Conservation (phyloP, 23 red algal genomes). For the Cyanidium caldarium region DNA sequence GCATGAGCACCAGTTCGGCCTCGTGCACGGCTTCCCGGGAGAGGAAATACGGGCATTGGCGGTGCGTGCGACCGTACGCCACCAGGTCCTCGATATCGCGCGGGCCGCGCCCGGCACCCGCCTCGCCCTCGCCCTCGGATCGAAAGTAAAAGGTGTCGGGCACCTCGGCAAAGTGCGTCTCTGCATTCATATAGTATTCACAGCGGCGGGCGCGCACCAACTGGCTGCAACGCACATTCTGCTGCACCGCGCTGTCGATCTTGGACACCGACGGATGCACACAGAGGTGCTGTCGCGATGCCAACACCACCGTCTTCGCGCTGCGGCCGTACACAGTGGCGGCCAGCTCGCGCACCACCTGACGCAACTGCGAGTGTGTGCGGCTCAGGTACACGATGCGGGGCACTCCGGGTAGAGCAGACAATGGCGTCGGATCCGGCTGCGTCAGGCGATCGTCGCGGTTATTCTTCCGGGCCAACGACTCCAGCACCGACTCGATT, state of each 20-base stretch:
- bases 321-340: conserved; percentile 39
- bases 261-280: conserved; percentile 44
- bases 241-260: conserved; percentile 10
- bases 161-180: conserved; percentile 2
- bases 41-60: conserved; percentile 79
- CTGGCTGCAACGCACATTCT: conserved; percentile 43
- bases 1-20: conserved; percentile 72
- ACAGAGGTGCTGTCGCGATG: conserved; percentile 72
- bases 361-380: conserved; percentile 76
- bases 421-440: no score
- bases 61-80: conserved; percentile 23
- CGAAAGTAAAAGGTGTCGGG: neutral
- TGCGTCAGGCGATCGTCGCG: no score
- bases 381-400: conserved; percentile 83
- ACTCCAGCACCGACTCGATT: neutral
- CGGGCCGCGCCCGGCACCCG: conserved; percentile 3
- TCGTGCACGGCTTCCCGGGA: conserved; percentile 33
- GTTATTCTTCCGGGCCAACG: neutral
- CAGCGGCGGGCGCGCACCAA: conserved; percentile 7
- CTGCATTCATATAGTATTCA: conserved; percentile 17
- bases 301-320: conserved; percentile 39
- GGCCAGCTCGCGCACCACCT: conserved; percentile 69
- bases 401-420: no score
- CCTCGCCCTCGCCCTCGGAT: conserved; percentile 7
- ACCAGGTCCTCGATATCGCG: conserved; percentile 76